These are phyloP conservation scores for Aspergillus hancockii DNA, from an alignment of 495 filamentous ascomycete species.

Conservation along the genomic window DNA sequence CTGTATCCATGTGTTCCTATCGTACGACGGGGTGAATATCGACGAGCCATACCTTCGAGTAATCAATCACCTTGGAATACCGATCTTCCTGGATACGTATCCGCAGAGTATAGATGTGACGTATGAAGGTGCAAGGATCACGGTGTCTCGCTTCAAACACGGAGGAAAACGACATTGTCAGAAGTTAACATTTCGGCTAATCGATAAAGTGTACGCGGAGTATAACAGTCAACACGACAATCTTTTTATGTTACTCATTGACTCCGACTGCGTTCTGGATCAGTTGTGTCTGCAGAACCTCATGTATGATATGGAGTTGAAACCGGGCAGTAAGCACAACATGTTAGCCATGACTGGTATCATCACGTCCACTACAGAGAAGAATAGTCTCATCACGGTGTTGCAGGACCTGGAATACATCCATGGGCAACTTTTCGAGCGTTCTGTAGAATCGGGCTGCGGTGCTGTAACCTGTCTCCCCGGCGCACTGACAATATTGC, in stretches of 20 bases:
- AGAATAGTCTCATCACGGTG: conserved; percentile 85
- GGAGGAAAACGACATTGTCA: conserved; percentile 94
- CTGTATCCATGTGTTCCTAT: conserved; percentile 95
- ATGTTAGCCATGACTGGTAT: conserved; percentile 99
- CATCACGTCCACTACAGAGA: conserved; percentile 91
- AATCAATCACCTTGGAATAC: conserved; percentile 83
- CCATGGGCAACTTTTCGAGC: conserved; percentile 95
- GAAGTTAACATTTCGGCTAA: conserved; percentile 90
- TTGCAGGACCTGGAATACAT: conserved; percentile 99
- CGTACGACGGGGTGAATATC: conserved; percentile 87
- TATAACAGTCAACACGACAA: conserved; percentile 90
- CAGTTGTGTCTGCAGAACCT: conserved; percentile 94
- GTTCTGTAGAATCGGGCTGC: conserved; percentile 93
- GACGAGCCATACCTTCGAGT: conserved; percentile 90
- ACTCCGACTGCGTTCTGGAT: conserved; percentile 97
- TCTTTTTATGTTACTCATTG: conserved; percentile 94
- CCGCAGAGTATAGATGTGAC: conserved; percentile 89
- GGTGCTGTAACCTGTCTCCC: conserved; percentile 95
- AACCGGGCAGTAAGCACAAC: conserved; percentile 86
- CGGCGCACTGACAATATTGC: conserved; percentile 89
- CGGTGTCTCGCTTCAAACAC: conserved; percentile 89
- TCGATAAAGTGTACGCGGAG: conserved; percentile 88
- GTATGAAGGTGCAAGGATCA: conserved; percentile 81
- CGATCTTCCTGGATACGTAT: conserved; percentile 72
- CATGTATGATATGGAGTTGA: conserved; percentile 98